Percentiles rank a stretch among this genome's conserved stretches.
These are phyloP conservation scores for Trametes punicea DNA, from an alignment of 768 basidiomycete genomes.

Conservation along the genomic window DNA sequence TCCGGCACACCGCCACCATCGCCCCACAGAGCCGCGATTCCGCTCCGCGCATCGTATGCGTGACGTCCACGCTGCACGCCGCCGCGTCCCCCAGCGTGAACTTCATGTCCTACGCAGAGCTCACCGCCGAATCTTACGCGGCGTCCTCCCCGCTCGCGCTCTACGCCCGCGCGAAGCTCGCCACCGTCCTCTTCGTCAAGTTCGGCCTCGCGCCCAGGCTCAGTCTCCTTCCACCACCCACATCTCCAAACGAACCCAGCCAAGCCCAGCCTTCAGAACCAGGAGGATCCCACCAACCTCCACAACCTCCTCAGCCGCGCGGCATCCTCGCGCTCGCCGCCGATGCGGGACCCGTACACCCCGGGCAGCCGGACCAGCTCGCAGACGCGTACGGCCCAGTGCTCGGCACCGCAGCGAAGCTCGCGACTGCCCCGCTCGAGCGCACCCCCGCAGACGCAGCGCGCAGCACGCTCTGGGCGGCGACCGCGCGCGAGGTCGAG, in stretches of 20 bases:
- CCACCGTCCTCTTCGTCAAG: slow-evolving; percentile 38
- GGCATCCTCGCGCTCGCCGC: slow-evolving; percentile 28
- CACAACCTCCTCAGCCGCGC: slow-evolving; percentile 24
- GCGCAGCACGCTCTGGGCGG: slow-evolving; percentile 31
- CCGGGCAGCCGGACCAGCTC: slow-evolving; percentile 29
- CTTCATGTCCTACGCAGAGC: slow-evolving; percentile 38
- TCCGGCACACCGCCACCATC: slow-evolving; percentile 33
- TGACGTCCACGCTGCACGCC: slow-evolving; percentile 39
- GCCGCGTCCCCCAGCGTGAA: slow-evolving; percentile 32
- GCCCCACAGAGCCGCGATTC: slow-evolving; percentile 16
- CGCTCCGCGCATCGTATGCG: slow-evolving; percentile 37
- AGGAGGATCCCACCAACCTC: neutral
- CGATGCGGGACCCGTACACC: slow-evolving; percentile 30
- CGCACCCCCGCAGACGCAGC: slow-evolving; percentile 28
- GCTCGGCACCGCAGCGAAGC: slow-evolving; percentile 23
- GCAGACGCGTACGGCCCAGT: slow-evolving; percentile 27
- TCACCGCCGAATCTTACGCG: slow-evolving; percentile 31
- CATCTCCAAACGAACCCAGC: neutral
- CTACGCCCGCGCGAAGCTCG: slow-evolving; percentile 41
- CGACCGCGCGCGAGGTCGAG: slow-evolving; percentile 29
- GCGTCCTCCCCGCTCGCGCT: slow-evolving; percentile 28
- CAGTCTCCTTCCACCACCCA: neutral
- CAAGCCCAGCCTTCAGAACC: neutral
- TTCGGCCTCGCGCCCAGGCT: slow-evolving; percentile 25
- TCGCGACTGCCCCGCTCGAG: slow-evolving; percentile 28